Conservation (phyloP, 1,139 yeast genomes). For the Pichia norvegensis region DNA sequence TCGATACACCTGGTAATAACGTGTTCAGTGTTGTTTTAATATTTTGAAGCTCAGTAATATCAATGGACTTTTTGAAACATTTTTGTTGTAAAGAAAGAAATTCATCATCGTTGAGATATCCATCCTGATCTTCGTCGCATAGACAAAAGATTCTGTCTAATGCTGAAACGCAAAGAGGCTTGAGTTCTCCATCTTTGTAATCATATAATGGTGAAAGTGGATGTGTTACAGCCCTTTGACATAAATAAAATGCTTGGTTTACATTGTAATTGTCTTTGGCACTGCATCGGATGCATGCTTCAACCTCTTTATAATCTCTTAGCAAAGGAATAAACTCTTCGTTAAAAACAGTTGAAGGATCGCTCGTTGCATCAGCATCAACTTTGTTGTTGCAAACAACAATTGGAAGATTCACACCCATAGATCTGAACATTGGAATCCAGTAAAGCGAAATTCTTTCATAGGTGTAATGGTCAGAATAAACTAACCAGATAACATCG, state of each 20-base stretch:
- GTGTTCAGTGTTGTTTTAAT: slow-evolving; percentile 36
- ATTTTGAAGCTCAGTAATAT: slow-evolving; percentile 42
- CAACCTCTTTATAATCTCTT: slow-evolving; percentile 89
- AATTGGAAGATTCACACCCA: slow-evolving; percentile 91
- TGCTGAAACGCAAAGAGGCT: slow-evolving; percentile 71
- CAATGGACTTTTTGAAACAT: slow-evolving; percentile 61
- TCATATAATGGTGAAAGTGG: slow-evolving; percentile 94
- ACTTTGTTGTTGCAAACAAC: slow-evolving; percentile 82
- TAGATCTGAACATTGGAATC: slow-evolving; percentile 86
- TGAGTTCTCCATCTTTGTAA: slow-evolving; percentile 77
- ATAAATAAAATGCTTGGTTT: slow-evolving; percentile 79
- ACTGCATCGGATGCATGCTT: slow-evolving; percentile 81
- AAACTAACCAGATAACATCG: slow-evolving; percentile 87
- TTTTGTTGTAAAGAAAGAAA: slow-evolving; percentile 59
- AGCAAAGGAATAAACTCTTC: slow-evolving; percentile 83
- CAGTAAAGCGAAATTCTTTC: slow-evolving; percentile 86
- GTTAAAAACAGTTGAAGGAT: slow-evolving; percentile 30
- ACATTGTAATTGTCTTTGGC: slow-evolving; percentile 76
- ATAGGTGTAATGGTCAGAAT: slow-evolving; percentile 88
- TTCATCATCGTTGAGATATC: slow-evolving; percentile 63
- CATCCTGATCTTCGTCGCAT: slow-evolving; percentile 88
- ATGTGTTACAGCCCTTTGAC: slow-evolving; percentile 85
- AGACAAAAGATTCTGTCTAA: slow-evolving; percentile 73
- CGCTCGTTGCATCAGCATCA: slow-evolving; percentile 34
- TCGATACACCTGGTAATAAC: slow-evolving; percentile 24